Evolutionary conservation across 2,329 filamentous ascomycete species (phyloP).

Genomic region (Apiospora koreana): DNA sequence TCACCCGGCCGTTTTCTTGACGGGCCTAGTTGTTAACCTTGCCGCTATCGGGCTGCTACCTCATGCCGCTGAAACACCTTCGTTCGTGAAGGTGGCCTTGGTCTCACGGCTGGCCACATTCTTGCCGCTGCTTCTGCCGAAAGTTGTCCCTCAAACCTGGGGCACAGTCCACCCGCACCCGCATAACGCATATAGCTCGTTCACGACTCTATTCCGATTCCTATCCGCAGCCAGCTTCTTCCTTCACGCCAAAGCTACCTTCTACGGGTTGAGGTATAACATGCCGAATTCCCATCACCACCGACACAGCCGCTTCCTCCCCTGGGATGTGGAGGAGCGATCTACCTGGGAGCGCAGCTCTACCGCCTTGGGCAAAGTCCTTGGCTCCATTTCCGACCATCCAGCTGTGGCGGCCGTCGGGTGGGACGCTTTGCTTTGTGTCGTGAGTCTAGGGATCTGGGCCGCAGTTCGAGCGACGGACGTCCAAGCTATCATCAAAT

Average conservation of each 20-base stretch:
- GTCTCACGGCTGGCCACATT: constrained; percentile 42
- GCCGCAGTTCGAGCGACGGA: constrained; percentile 55
- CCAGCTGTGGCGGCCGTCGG: constrained; percentile 58
- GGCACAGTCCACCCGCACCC: constrained; percentile 45
- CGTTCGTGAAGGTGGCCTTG: constrained; percentile 37
- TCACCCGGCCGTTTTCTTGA: constrained; percentile 36
- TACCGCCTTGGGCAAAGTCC: constrained; percentile 45
- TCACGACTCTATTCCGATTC: constrained; percentile 47
- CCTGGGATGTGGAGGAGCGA: constrained; percentile 46
- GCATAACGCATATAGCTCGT: constrained; percentile 40
- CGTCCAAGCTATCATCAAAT: constrained; percentile 48
- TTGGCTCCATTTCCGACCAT: constrained; percentile 55
- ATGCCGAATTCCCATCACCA: constrained; percentile 49
- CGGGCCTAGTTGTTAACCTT: constrained; percentile 37
- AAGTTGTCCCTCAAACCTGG: constrained; percentile 49
- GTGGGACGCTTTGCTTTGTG: constrained; percentile 59
- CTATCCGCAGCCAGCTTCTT: constrained; percentile 45
- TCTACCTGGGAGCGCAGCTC: constrained; percentile 46
- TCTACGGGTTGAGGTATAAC: constrained; percentile 46
- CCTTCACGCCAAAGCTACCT: constrained; percentile 47
- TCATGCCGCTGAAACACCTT: constrained; percentile 40
- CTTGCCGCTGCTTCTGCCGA: constrained; percentile 46
- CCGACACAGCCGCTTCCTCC: constrained; percentile 47
- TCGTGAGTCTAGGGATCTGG: constrained; percentile 56
- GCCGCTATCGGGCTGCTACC: constrained; percentile 39